These are phyloP conservation scores for Penstemon eatonii DNA, from an alignment of 257 asterid genomes.

Conservation along the genomic window DNA sequence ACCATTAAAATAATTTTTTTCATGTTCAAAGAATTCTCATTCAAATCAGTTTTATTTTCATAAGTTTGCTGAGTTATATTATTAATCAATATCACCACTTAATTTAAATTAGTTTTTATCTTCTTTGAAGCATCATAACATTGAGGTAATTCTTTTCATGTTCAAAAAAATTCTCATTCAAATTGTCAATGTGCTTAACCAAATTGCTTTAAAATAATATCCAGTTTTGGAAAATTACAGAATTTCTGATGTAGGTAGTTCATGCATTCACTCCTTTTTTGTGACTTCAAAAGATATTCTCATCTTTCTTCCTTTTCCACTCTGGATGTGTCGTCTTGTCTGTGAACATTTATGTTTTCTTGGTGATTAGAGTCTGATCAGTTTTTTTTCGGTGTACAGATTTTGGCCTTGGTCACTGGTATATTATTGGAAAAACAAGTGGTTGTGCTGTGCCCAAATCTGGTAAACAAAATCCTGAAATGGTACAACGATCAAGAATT, in stretches of 20 bases:
- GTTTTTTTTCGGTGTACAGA: slow-evolving; percentile 42
- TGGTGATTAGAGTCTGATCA: slow-evolving; percentile 20
- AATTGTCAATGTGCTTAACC: not conserved
- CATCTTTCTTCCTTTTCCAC: not conserved
- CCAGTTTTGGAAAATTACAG: not conserved
- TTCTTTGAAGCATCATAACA: slow-evolving; percentile 6
- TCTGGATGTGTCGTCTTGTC: not conserved
- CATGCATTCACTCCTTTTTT: not conserved
- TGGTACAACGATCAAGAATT: slow-evolving; percentile 15
- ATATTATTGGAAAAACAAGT: slow-evolving; percentile 88
- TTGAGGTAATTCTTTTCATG: not conserved
- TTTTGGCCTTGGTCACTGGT: slow-evolving; percentile 74
- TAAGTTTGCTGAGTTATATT: too few relatives aligned
- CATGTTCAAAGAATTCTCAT: not conserved
- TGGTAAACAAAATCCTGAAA: slow-evolving; percentile 46
- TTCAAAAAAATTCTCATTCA: not conserved
- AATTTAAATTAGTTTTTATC: not conserved
- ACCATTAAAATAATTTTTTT: not conserved
- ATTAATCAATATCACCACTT: slow-evolving; percentile 12
- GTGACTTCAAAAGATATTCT: not conserved
- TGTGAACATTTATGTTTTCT: slow-evolving; percentile 21
- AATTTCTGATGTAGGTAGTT: not conserved
- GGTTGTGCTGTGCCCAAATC: slow-evolving; percentile 77
- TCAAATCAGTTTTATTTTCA: not conserved
- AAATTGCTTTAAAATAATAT: not conserved